phyloP scores from a whole-genome alignment of 306 rosid genomes.

The Begonia peltatifolia region DNA sequence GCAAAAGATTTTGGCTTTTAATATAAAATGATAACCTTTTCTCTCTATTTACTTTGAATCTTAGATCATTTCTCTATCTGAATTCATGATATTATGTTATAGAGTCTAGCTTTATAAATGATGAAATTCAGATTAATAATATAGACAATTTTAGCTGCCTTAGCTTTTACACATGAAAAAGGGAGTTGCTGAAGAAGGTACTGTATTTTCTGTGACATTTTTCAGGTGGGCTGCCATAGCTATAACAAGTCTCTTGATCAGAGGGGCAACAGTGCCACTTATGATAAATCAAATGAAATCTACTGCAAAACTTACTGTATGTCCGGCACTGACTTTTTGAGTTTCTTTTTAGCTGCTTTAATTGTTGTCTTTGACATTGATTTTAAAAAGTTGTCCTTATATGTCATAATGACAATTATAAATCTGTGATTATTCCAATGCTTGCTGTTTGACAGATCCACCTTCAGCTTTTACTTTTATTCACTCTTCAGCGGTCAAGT shows the following conservation, averaged over 20 bases:
- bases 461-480: constrained; percentile 33
- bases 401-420: not conserved
- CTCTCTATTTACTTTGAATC: no score
- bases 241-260: constrained; percentile 54
- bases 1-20: no score
- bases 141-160: no score
- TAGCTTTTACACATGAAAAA: no score
- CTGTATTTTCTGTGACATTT: not conserved
- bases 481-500: no score
- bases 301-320: constrained; percentile 62
- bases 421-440: not conserved
- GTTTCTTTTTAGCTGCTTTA: constrained; percentile 1
- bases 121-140: no score
- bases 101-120: no score
- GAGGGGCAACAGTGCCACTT: constrained; percentile 55
- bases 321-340: constrained; percentile 14
- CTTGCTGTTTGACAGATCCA: constrained; percentile 26
- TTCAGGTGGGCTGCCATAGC: constrained; percentile 89
- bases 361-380: not conserved
- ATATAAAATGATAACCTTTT: no score
- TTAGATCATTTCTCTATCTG: no score
- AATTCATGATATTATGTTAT: no score
- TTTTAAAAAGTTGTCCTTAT: not conserved
- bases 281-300: constrained; percentile 70
- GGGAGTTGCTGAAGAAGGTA: no score